These are phyloP conservation scores for Boletus semigastroideus DNA, from an alignment of 1,284 basidiomycete genomes.

Conservation along the genomic window DNA sequence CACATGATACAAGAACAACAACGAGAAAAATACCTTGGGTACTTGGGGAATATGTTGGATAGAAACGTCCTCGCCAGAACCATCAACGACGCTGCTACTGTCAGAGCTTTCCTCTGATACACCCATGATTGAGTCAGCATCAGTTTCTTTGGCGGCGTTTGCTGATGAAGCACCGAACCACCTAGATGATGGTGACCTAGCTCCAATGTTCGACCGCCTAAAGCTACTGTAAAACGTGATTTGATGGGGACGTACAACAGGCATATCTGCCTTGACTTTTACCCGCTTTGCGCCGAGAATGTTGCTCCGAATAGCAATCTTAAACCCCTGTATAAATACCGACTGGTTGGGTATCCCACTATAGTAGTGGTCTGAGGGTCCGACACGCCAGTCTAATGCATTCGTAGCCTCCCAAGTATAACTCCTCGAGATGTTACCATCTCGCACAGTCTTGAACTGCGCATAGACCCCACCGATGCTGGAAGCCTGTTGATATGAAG, in stretches of 20 bases:
- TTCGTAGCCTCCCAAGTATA: conserved; percentile 10
- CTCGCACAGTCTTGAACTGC: conserved; percentile 2
- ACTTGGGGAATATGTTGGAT: not conserved
- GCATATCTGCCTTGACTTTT: conserved; percentile 1
- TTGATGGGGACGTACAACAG: not conserved
- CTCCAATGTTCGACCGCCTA: not conserved
- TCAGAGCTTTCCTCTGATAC: not conserved
- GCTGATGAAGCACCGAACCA: not conserved
- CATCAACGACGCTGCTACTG: too few species aligned
- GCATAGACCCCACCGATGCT: not conserved
- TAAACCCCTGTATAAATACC: conserved; percentile 13
- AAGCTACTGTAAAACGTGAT: not conserved
- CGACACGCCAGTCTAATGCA: conserved; percentile 7
- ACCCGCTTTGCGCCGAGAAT: conserved; percentile 1
- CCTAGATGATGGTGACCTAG: not conserved
- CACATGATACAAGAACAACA: too few species aligned
- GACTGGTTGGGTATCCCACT: conserved; percentile 6
- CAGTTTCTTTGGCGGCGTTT: not conserved
- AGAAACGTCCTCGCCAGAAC: not conserved
- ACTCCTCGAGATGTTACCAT: not conserved
- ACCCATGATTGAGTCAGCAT: not conserved
- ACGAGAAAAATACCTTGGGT: not conserved
- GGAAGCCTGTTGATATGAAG: conserved; percentile 4
- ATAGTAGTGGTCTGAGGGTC: not conserved
- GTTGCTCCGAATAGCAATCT: not conserved